Percentiles rank a stretch among this genome's conserved stretches.
Conservation (phyloP, 352 stramenopile genomes). For the Phytophthora foliorum region DNA sequence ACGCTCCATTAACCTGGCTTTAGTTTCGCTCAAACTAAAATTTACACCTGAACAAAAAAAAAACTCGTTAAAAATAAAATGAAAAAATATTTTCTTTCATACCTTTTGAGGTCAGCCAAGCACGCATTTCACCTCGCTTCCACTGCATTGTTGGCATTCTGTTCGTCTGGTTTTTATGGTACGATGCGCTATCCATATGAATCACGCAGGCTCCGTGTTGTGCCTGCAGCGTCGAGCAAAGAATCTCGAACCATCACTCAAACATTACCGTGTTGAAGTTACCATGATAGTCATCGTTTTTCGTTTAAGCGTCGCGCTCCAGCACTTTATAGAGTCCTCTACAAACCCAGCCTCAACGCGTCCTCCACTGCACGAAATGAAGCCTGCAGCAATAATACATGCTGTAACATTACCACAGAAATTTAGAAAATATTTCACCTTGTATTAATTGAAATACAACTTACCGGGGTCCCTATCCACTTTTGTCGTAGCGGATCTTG, state of each 20-base stretch:
- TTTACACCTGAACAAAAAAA: not conserved
- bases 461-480: slow-evolving; percentile 3
- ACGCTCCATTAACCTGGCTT: not conserved
- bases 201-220: slow-evolving; percentile 1
- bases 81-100: not conserved
- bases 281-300: slow-evolving; percentile 7
- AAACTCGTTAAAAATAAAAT: slow-evolving; percentile 1
- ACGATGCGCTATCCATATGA: slow-evolving; percentile 2
- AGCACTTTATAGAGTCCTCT: slow-evolving; percentile 1
- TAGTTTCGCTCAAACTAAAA: not conserved
- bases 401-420: not conserved
- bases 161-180: slow-evolving; percentile 12
- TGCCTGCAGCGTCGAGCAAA: not conserved
- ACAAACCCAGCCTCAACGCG: not conserved
- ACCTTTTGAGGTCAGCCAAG: not conserved
- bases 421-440: not conserved
- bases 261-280: slow-evolving; percentile 5
- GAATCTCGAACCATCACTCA: slow-evolving; percentile 3
- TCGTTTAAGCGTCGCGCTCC: not conserved
- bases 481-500: slow-evolving; percentile 7
- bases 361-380: not conserved
- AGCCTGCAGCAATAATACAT: slow-evolving; percentile 7
- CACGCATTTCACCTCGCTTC: not conserved
- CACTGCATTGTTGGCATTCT: slow-evolving; percentile 9
- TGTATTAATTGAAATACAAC: not conserved